These are phyloP conservation scores for Phytophthora palmivora DNA, from an alignment of 352 stramenopile genomes.

Conservation along the genomic window DNA sequence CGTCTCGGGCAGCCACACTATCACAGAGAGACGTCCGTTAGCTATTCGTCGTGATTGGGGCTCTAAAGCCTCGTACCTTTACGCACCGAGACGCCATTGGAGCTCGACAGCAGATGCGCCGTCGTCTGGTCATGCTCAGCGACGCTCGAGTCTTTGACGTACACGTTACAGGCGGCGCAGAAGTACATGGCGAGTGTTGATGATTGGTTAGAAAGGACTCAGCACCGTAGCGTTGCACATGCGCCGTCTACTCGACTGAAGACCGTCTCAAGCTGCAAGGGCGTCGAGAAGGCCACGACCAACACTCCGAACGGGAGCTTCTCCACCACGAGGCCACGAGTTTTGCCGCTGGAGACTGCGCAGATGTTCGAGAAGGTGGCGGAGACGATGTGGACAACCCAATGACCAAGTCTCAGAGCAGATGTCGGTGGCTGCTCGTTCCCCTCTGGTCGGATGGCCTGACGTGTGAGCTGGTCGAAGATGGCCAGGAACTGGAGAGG, in stretches of 20 bases:
- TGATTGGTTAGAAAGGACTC: slow-evolving; percentile 37
- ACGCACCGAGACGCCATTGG: slow-evolving; percentile 48
- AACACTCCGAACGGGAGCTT: slow-evolving; percentile 63
- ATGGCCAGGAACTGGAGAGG: slow-evolving; percentile 34
- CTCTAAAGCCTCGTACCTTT: slow-evolving; percentile 44
- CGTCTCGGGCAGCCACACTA: slow-evolving; percentile 73
- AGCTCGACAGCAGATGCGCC: slow-evolving; percentile 55
- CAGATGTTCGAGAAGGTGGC: slow-evolving; percentile 55
- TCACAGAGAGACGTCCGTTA: slow-evolving; percentile 4
- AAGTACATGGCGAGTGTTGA: slow-evolving; percentile 55
- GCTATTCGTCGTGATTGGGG: background rate
- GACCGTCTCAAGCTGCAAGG: slow-evolving; percentile 42
- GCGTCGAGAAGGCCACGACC: slow-evolving; percentile 49
- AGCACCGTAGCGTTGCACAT: slow-evolving; percentile 40
- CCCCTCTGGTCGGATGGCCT: slow-evolving; percentile 38
- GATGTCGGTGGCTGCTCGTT: slow-evolving; percentile 9
- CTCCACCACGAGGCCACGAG: slow-evolving; percentile 48
- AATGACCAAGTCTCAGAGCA: slow-evolving; percentile 39
- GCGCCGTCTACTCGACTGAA: slow-evolving; percentile 41
- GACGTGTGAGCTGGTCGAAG: slow-evolving; percentile 56
- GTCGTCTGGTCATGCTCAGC: slow-evolving; percentile 64
- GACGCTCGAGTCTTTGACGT: slow-evolving; percentile 59
- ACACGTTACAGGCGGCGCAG: slow-evolving; percentile 65
- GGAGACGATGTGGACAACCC: slow-evolving; percentile 51
- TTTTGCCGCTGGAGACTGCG: slow-evolving; percentile 43